phyloP scores from a whole-genome alignment of 2,329 filamentous ascomycete genomes.

The Calcarisporium arbuscula region DNA sequence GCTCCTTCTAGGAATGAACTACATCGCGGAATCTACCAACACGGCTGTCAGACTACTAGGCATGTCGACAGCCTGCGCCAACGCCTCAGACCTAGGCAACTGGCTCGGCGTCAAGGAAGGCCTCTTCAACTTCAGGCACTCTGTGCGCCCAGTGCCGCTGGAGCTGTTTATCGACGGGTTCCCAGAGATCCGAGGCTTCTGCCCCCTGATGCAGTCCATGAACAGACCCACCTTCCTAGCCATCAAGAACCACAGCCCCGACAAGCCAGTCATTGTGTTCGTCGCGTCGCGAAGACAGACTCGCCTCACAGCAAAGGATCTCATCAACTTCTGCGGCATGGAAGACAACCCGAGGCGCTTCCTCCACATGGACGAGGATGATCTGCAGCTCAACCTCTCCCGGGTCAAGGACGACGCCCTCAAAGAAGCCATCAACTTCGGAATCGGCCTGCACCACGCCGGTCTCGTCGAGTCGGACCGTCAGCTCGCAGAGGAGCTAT shows the following conservation, averaged over 20 bases:
- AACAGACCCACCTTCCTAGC: conserved; percentile 94
- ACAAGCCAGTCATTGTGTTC: conserved; percentile 97
- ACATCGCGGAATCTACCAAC: conserved; percentile 91
- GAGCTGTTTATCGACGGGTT: conserved; percentile 98
- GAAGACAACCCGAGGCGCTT: conserved; percentile 95
- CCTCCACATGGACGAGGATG: conserved; percentile 89
- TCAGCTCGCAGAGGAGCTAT: conserved; percentile 86
- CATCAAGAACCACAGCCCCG: conserved; percentile 92
- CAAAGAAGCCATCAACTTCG: conserved; percentile 91
- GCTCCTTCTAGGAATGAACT: conserved; percentile 75
- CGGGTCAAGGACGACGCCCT: conserved; percentile 90
- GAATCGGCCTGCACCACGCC: conserved; percentile 94
- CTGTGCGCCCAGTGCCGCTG: conserved; percentile 88
- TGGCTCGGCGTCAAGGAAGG: conserved; percentile 97
- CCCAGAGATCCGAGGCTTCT: conserved; percentile 90
- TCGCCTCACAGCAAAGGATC: conserved; percentile 85
- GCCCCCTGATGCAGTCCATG: conserved; percentile 98
- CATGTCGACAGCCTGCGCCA: conserved; percentile 99
- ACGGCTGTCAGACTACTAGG: conserved; percentile 83
- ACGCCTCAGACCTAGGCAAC: conserved; percentile 87
- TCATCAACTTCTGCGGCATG: conserved; percentile 98
- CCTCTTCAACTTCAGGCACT: conserved; percentile 95
- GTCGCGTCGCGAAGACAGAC: conserved; percentile 94
- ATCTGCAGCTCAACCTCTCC: conserved; percentile 78
- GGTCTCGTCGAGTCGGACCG: conserved; percentile 93